phyloP scores from a whole-genome alignment of 306 rosid genomes.

The Prosopis cineraria region DNA sequence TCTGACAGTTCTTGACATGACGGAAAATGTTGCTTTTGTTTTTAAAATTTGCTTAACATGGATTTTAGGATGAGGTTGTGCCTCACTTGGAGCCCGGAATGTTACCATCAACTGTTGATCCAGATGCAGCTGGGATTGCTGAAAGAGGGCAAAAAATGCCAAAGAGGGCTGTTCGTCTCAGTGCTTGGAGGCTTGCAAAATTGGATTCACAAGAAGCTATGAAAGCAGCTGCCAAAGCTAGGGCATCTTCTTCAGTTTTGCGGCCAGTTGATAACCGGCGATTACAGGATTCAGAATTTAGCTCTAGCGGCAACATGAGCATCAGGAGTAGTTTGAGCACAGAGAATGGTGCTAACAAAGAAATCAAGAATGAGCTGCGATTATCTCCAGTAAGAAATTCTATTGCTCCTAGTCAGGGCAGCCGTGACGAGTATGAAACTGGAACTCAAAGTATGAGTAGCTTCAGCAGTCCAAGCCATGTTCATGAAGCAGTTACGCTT shows the following conservation, averaged over 20 bases:
- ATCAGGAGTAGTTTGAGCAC: slow-evolving; percentile 89
- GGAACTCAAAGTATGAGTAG: slow-evolving; percentile 97
- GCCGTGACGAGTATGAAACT: slow-evolving; percentile 89
- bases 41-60: slow-evolving; percentile 31
- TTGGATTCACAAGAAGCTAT: slow-evolving; percentile 82
- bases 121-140: slow-evolving; percentile 79
- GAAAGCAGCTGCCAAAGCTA: slow-evolving; percentile 93
- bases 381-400: slow-evolving; percentile 71
- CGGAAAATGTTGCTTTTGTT: not conserved
- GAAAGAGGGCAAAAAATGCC: slow-evolving; percentile 74
- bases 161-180: slow-evolving; percentile 80
- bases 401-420: slow-evolving; percentile 85
- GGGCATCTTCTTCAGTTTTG: slow-evolving; percentile 96
- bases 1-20: slow-evolving; percentile 20
- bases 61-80: slow-evolving; percentile 85
- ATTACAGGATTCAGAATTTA: slow-evolving; percentile 61
- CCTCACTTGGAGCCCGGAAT: slow-evolving; percentile 99
- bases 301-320: slow-evolving; percentile 90
- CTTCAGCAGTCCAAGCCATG: slow-evolving; percentile 94
- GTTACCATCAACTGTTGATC: slow-evolving; percentile 95
- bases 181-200: slow-evolving; percentile 98
- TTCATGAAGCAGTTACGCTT: slow-evolving; percentile 81
- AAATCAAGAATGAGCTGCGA: slow-evolving; percentile 62
- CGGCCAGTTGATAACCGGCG: slow-evolving; percentile 75
- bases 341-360: slow-evolving; percentile 72